Conservation (phyloP, 345 rosid species). For the Linum lewisii region DNA sequence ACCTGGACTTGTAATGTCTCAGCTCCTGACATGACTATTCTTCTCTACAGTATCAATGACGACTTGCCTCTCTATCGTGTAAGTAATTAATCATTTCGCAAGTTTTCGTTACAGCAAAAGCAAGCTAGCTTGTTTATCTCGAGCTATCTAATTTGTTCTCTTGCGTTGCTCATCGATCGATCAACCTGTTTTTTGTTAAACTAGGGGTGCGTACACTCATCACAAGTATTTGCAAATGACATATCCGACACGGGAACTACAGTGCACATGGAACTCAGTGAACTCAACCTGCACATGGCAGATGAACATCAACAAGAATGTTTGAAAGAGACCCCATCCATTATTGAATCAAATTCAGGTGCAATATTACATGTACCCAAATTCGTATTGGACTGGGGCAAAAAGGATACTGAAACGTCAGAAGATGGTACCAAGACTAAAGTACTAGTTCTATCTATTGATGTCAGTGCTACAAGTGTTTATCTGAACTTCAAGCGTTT, state of each 20-base stretch:
- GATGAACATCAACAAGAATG: slow-evolving; percentile 95
- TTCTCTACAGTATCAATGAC: slow-evolving; percentile 50
- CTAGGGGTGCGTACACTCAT: slow-evolving; percentile 92
- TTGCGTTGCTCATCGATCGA: too few species aligned
- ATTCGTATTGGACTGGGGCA: slow-evolving; percentile 90
- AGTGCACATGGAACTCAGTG: slow-evolving; percentile 91
- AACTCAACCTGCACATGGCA: slow-evolving; percentile 80
- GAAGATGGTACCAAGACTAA: slow-evolving; percentile 50
- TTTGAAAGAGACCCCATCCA: slow-evolving; percentile 67
- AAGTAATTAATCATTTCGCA: too few species aligned
- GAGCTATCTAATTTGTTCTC: too few species aligned
- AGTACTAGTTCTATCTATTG: slow-evolving; percentile 71
- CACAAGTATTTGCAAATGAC: slow-evolving; percentile 88
- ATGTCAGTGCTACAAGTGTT: slow-evolving; percentile 78
- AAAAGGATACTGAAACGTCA: slow-evolving; percentile 52
- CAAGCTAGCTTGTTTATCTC: too few species aligned
- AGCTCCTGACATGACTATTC: slow-evolving; percentile 90
- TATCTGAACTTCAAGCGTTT: slow-evolving; percentile 61
- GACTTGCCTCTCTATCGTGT: slow-evolving; percentile 77
- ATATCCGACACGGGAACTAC: slow-evolving; percentile 62
- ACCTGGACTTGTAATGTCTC: slow-evolving; percentile 93
- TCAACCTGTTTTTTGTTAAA: too few species aligned
- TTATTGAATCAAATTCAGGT: slow-evolving; percentile 87
- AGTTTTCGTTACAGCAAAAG: too few species aligned
- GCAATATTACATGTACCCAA: slow-evolving; percentile 79